These are phyloP conservation scores for Plasmopara viticola DNA, from an alignment of 352 stramenopile species.

Conservation along the genomic window DNA sequence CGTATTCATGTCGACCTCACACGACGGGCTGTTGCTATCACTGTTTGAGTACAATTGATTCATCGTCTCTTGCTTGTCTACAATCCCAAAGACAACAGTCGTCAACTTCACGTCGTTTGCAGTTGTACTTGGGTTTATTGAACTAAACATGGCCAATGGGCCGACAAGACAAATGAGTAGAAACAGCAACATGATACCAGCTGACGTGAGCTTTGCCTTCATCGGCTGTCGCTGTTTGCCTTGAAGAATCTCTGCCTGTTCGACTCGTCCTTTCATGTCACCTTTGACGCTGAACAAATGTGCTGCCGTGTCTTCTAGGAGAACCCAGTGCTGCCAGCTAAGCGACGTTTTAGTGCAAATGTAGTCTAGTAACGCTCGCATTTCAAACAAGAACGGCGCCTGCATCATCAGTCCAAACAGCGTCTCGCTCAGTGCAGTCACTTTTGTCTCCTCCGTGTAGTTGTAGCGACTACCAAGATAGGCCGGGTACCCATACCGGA, in stretches of 20 bases:
- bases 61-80: constrained; percentile 67
- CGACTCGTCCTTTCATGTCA: constrained; percentile 65
- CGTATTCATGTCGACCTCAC: constrained; percentile 49
- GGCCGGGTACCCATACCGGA: constrained; percentile 81
- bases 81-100: constrained; percentile 61
- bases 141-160: constrained; percentile 78
- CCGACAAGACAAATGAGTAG: constrained; percentile 72
- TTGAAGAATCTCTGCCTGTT: constrained; percentile 63
- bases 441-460: constrained; percentile 42
- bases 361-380: constrained; percentile 81
- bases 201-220: constrained; percentile 52
- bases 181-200: constrained; percentile 74
- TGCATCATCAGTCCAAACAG: constrained; percentile 73
- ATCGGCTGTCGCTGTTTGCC: constrained; percentile 75
- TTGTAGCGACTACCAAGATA: constrained; percentile 82
- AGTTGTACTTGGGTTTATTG: constrained; percentile 77
- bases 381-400: constrained; percentile 83
- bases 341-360: constrained; percentile 83
- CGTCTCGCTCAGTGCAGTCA: constrained; percentile 49
- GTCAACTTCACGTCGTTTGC: constrained; percentile 61
- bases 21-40: constrained; percentile 67
- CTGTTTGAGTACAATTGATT: constrained; percentile 70
- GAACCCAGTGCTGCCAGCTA: constrained; percentile 72
- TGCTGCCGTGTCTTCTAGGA: constrained; percentile 77
- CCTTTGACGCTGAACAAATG: constrained; percentile 77